Base-by-base conservation (phyloP, 116 monocot species). In the Cymodocea nodosa region DNA sequence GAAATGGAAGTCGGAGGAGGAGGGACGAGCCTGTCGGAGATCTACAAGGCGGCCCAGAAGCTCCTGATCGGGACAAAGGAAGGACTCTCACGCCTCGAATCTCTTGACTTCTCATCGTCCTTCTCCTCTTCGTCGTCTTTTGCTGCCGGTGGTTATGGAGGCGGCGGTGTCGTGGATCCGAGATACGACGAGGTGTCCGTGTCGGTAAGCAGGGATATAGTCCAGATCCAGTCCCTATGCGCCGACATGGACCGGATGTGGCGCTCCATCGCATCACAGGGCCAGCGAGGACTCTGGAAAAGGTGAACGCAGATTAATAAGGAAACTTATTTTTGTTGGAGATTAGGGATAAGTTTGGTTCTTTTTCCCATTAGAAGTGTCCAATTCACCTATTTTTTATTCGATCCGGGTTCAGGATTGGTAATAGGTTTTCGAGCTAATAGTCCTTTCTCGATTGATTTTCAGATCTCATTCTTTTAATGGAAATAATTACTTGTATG, bases 261-360 rank as follows among this genome's bases (percentile, higher is more conserved):
- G 85, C 83, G 98, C 8, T 92, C 89, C 18, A 76, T 98, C 64
- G 61, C 77, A 9, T 51, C 80, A 50, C 89, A 84, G 50, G 75
- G 80, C 36, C 92, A 92, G 53, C 85, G 86, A 39, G 89, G 89
- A 70, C 92, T 98, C 70, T 98, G 98, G 98, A 91, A 84, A 56
- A 83, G 98, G 98, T 92, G 53, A 52, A 12, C 40, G 3, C 44
- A 44, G 12, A 44, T 44, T 12, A 10, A 44, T 8, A 44, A 44
- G 5, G 44, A 10, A 44, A 10, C 44, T 44, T 44, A 10, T 10
- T 44, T 44, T 44, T 44, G 44, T 44, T 44, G 44, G 44, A 44
- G 8, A 44, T 44, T 44, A 9, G 44, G 44, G 44, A 1, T 44
- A 12, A 9, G 1, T 10, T 10, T 44, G 44, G 44, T 44, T 44